Base-by-base conservation (phyloP, 1,139 yeast genomes). In the Geotrichum phurueaensis region DNA sequence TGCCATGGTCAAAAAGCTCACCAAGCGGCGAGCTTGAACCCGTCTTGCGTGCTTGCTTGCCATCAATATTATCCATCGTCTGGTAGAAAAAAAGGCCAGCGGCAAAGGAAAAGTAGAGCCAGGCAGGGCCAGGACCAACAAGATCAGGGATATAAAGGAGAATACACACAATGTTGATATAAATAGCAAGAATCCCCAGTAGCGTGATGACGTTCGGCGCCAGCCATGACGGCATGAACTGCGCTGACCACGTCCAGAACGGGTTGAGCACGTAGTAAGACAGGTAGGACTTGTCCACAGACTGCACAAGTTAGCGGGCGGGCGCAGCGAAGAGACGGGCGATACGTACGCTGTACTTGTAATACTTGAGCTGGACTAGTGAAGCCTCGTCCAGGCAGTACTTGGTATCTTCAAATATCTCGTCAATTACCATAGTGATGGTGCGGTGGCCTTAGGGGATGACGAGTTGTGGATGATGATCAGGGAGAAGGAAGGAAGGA, bases 51-150 rank as follows among this genome's bases (percentile, higher is more conserved):
- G 95, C 95, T 72, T 87, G 95, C 67, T 86, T 84, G 12, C 95
- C 95, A 71, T 87, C 95, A 69, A 91, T 85, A 43, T 90, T 90
- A 74, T 87, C 95, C 77, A 87, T 86, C 0, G 95, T 87, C 70
- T 87, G 94, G 74, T 87, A 87, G 81, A 86, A 82, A 71, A 87
- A 84, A 64, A 87, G 78, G 1, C 89, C 87, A 67, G 84, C 76
- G 1, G 89, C 92, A 70, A 85, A 84, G 67, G 84, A 79, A 65
- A 81, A 79, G 71, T 86, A 87, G 61, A 85, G 78, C 89, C 89
- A 84, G 53, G 79, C 68, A n/a, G 94, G 92, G 51, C 81, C 80
- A 1, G 78, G 76, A 7, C 78, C 69, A 22, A 66, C 66, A 66
- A 86, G 78, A 66, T 80, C 80, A 0, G 92, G 91, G 67, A 85